Evolutionary conservation across 768 basidiomycete species (phyloP).

Genomic region (Phanerodontia chrysosporium): DNA sequence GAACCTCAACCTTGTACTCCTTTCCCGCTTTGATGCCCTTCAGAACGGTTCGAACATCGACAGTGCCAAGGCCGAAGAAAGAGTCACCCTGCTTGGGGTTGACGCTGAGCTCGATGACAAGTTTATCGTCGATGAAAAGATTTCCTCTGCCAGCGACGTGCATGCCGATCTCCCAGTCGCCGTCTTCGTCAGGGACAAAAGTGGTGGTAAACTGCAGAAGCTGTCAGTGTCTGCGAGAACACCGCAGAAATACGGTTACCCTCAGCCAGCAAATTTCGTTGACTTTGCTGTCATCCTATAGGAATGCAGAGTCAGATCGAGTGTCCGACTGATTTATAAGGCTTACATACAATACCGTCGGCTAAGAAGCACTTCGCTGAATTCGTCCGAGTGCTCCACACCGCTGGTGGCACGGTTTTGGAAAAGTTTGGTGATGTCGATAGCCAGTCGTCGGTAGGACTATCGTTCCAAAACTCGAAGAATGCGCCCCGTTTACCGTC

Average conservation of each 20-base stretch:
- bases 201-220: conserved; percentile 33
- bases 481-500: conserved; percentile 35
- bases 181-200: conserved; percentile 48
- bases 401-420: conserved; percentile 19
- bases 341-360: conserved; percentile 37
- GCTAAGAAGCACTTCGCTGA: conserved; percentile 34
- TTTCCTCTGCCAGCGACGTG: conserved; percentile 41
- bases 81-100: conserved; percentile 31
- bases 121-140: conserved; percentile 47
- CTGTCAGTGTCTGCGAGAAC: neutral
- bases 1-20: conserved; percentile 32
- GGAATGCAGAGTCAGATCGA: neutral
- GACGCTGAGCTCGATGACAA: conserved; percentile 43
- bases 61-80: conserved; percentile 43
- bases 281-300: conserved; percentile 37
- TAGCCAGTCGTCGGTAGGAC: conserved; percentile 34
- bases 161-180: conserved; percentile 48
- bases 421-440: conserved; percentile 25
- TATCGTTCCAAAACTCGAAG: conserved; percentile 44
- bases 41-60: conserved; percentile 33
- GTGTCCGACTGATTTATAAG: neutral
- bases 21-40: conserved; percentile 39
- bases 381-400: conserved; percentile 37
- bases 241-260: conserved; percentile 22
- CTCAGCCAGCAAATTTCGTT: conserved; percentile 38